Evolutionary conservation across 352 stramenopile genomes (phyloP).

Genomic region (Pythium phragmiticola): DNA sequence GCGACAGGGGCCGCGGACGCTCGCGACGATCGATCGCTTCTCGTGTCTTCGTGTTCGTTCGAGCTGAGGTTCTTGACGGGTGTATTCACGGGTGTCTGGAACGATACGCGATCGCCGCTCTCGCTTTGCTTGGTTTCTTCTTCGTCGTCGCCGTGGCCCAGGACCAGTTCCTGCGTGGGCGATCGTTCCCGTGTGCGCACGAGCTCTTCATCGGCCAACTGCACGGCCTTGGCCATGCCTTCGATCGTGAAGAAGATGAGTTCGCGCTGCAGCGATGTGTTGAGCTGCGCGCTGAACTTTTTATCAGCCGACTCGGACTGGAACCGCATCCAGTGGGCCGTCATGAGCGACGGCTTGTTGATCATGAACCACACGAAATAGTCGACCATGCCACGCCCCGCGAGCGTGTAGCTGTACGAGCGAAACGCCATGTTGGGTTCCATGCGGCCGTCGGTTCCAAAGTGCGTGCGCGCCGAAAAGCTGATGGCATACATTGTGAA

Average conservation of each 20-base stretch:
- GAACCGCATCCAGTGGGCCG: constrained; percentile 67
- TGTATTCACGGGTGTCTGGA: constrained; percentile 10
- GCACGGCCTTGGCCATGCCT: constrained; percentile 77
- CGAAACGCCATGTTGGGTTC: constrained; percentile 57
- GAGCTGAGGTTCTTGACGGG: constrained; percentile 22
- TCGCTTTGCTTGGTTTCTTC: constrained; percentile 11
- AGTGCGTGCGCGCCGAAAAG: constrained; percentile 55
- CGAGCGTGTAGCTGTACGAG: constrained; percentile 64
- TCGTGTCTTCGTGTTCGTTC: not conserved
- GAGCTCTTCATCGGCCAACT: constrained; percentile 67
- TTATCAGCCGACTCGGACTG: constrained; percentile 76
- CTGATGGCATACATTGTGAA: constrained; percentile 78
- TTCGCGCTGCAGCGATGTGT: constrained; percentile 83
- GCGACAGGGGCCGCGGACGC: not conserved
- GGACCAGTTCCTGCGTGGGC: constrained; percentile 44
- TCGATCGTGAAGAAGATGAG: constrained; percentile 91
- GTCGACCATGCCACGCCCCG: constrained; percentile 62
- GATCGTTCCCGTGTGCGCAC: constrained; percentile 43
- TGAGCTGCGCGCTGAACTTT: constrained; percentile 85
- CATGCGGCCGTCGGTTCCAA: constrained; percentile 39
- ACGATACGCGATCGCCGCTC: constrained; percentile 5
- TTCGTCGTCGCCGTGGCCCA: constrained; percentile 23
- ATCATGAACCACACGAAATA: constrained; percentile 90
- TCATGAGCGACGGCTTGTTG: constrained; percentile 61
- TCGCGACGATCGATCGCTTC: constrained; percentile 1